phyloP scores from a whole-genome alignment of 768 basidiomycete genomes.

The Kwoniella sp. region DNA sequence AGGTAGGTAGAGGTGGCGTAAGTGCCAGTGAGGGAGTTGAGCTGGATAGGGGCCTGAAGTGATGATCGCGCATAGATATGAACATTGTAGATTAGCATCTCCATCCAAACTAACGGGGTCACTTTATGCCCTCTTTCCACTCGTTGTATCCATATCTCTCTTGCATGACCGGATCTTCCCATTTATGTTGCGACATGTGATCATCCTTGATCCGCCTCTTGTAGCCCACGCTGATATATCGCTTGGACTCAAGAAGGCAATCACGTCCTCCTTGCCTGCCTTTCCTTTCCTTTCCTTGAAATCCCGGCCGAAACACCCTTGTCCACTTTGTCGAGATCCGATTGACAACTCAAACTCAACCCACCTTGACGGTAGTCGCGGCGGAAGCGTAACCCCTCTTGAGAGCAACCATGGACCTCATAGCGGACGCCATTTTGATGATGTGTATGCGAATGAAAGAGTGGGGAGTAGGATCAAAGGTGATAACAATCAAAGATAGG shows the following conservation, averaged over 20 bases:
- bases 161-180: no score
- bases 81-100: neutral
- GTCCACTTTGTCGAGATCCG: neutral
- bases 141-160: no score
- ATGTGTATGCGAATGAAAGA: constrained; percentile 7
- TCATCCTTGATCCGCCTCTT: no score
- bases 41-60: constrained; percentile 52
- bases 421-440: constrained; percentile 44
- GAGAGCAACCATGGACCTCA: constrained; percentile 41
- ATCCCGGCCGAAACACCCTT: neutral
- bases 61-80: neutral
- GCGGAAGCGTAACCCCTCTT: constrained; percentile 53
- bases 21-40: constrained; percentile 56
- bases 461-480: constrained; percentile 1
- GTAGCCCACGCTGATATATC: no score
- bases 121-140: no score
- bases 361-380: constrained; percentile 50
- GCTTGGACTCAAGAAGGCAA: no score
- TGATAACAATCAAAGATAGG: neutral
- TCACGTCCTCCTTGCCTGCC: no score
- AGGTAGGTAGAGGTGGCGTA: constrained; percentile 56
- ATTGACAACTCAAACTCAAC: no score
- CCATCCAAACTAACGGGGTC: no score
- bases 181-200: no score
- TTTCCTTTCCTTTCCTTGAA: no score